Evolutionary conservation across 352 stramenopile genomes (phyloP).

Genomic region (Pythium phragmitis): DNA sequence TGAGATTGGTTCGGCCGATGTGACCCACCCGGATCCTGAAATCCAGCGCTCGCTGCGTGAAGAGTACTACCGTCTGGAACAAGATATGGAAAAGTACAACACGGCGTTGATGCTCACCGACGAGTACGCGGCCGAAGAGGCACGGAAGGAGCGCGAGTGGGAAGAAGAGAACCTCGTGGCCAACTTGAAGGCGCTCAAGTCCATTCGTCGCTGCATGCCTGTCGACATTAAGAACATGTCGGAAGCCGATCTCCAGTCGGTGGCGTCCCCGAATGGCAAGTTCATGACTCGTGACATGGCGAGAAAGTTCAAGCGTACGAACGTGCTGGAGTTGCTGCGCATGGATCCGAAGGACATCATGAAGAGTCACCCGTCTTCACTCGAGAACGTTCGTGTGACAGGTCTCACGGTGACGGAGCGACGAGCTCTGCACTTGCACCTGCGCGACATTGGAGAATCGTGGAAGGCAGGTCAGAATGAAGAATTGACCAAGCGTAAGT

Average conservation of each 20-base stretch:
- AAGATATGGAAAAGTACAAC: constrained; percentile 95
- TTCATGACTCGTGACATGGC: constrained; percentile 76
- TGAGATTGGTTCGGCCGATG: constrained; percentile 91
- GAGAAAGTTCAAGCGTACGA: constrained; percentile 92
- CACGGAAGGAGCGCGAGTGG: constrained; percentile 90
- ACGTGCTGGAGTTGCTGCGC: constrained; percentile 89
- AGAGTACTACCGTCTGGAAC: constrained; percentile 92
- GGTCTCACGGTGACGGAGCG: constrained; percentile 90
- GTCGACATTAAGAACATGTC: constrained; percentile 91
- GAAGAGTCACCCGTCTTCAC: constrained; percentile 86
- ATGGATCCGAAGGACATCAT: constrained; percentile 86
- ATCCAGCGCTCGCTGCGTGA: constrained; percentile 87
- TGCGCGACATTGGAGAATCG: constrained; percentile 77
- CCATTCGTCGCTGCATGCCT: constrained; percentile 90
- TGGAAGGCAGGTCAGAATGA: constrained; percentile 90
- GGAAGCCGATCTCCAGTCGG: constrained; percentile 77
- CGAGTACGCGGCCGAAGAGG: constrained; percentile 90
- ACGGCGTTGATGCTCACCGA: constrained; percentile 91
- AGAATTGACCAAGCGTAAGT: constrained; percentile 92
- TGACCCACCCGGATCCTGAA: constrained; percentile 74
- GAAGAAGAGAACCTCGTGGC: constrained; percentile 87
- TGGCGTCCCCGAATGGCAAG: constrained; percentile 72
- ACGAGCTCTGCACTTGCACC: constrained; percentile 86
- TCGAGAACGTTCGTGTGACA: constrained; percentile 91
- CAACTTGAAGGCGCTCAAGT: constrained; percentile 88